Conservation (phyloP, 345 rosid species). For the Syzygium oleosum region DNA sequence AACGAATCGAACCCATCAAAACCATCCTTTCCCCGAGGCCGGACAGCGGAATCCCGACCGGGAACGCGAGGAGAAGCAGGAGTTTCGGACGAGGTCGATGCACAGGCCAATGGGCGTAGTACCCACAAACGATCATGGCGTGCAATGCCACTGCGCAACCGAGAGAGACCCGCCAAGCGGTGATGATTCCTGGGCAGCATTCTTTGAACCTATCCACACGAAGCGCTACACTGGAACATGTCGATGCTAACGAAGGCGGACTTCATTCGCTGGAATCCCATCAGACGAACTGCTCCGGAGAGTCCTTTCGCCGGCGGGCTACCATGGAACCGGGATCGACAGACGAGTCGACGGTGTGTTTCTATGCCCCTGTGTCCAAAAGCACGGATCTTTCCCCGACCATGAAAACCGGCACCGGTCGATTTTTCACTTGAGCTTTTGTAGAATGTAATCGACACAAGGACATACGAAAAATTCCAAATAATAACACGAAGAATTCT, state of each 20-base stretch:
- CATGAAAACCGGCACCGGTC: neutral
- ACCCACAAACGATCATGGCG: neutral
- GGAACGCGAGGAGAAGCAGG: neutral
- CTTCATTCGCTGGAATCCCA: neutral
- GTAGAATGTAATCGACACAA: neutral
- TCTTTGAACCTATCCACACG: neutral
- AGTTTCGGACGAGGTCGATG: neutral
- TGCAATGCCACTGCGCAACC: neutral
- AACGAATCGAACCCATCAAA: neutral
- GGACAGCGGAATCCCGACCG: neutral
- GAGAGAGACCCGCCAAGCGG: neutral
- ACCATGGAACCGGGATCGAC: neutral
- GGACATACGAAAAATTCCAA: too few species aligned
- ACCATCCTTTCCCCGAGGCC: neutral
- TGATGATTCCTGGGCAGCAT: neutral
- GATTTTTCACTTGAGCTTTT: neutral
- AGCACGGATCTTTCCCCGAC: neutral
- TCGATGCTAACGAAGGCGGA: neutral
- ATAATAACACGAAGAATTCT: too few species aligned
- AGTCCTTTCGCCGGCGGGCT: neutral
- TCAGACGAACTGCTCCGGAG: neutral
- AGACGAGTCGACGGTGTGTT: neutral
- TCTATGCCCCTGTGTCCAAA: neutral
- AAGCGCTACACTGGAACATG: neutral
- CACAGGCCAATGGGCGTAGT: neutral